phyloP scores from a whole-genome alignment of 2,329 filamentous ascomycete genomes.

The Pseudocercospora crystallina region DNA sequence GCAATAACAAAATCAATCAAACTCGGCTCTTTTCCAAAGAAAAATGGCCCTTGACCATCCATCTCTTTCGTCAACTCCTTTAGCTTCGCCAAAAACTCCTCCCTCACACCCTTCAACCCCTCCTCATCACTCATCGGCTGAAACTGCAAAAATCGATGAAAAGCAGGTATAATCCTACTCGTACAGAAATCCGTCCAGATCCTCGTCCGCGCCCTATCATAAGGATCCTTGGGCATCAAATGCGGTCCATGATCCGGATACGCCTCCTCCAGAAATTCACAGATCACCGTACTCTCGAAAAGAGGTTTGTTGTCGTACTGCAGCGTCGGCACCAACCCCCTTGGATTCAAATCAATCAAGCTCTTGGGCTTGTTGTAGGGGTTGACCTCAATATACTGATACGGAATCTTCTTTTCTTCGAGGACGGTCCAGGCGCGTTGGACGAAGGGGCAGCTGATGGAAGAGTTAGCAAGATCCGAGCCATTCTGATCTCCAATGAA shows the following conservation, averaged over 20 bases:
- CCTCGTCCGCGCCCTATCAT: conserved; percentile 63
- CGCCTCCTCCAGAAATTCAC: conserved; percentile 74
- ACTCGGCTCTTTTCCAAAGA: conserved; percentile 62
- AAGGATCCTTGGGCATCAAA: conserved; percentile 62
- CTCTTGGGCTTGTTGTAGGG: conserved; percentile 70
- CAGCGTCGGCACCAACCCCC: conserved; percentile 73
- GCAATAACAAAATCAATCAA: conserved; percentile 70
- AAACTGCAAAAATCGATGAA: conserved; percentile 61
- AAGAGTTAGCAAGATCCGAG: not conserved
- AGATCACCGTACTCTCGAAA: conserved; percentile 71
- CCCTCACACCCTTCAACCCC: conserved; percentile 52
- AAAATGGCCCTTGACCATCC: conserved; percentile 63
- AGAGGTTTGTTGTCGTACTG: conserved; percentile 58
- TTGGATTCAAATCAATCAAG: conserved; percentile 70
- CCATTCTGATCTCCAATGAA: no score
- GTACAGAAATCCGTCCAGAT: conserved; percentile 75
- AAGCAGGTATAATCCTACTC: conserved; percentile 65
- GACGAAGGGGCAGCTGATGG: conserved; percentile 57
- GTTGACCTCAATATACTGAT: conserved; percentile 71
- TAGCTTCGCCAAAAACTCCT: conserved; percentile 59
- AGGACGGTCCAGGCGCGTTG: conserved; percentile 73
- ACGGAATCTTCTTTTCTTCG: conserved; percentile 69
- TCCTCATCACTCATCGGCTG: conserved; percentile 42
- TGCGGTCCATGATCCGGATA: conserved; percentile 53
- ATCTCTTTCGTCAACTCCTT: conserved; percentile 64